Conservation (phyloP, 139 green algal species). For the Auxenochlorella protothecoides region DNA sequence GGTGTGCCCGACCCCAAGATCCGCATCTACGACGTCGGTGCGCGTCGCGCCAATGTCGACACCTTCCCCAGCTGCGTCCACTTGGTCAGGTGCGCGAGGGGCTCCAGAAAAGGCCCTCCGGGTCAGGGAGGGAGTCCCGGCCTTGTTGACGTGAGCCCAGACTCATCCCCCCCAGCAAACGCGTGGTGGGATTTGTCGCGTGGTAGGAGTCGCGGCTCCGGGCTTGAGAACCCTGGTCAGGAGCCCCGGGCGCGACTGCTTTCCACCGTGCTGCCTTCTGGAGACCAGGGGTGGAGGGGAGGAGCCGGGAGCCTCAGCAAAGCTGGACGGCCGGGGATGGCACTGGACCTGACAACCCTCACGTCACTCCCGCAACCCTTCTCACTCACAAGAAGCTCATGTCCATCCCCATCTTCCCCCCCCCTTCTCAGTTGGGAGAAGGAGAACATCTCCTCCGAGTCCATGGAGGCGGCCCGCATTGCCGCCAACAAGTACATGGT, state of each 20-base stretch:
- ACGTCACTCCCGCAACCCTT: too few species aligned
- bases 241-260: too few species aligned
- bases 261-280: too few species aligned
- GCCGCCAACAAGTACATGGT: slow-evolving; percentile 99
- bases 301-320: neutral
- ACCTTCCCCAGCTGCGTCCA: slow-evolving; percentile 93
- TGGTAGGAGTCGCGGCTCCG: too few species aligned
- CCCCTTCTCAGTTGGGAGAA: slow-evolving; percentile 72
- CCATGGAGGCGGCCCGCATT: slow-evolving; percentile 95
- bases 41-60: slow-evolving; percentile 89
- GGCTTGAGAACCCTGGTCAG: too few species aligned
- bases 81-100: slow-evolving; percentile 70
- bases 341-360: too few species aligned
- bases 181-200: too few species aligned
- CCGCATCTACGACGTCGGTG: slow-evolving; percentile 95
- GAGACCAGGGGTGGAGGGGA: neutral
- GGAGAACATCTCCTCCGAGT: slow-evolving; percentile 77
- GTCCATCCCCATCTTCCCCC: neutral
- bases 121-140: too few species aligned
- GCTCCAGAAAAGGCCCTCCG: too few species aligned
- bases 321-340: neutral
- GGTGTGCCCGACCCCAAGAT: slow-evolving; percentile 99
- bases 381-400: too few species aligned
- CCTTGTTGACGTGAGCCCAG: too few species aligned
- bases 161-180: too few species aligned